Evolutionary conservation across 768 basidiomycete genomes (phyloP), one percentile per base, ranked within the genome.

Genomic region (Rhodosporidiobolus sp.): DNA sequence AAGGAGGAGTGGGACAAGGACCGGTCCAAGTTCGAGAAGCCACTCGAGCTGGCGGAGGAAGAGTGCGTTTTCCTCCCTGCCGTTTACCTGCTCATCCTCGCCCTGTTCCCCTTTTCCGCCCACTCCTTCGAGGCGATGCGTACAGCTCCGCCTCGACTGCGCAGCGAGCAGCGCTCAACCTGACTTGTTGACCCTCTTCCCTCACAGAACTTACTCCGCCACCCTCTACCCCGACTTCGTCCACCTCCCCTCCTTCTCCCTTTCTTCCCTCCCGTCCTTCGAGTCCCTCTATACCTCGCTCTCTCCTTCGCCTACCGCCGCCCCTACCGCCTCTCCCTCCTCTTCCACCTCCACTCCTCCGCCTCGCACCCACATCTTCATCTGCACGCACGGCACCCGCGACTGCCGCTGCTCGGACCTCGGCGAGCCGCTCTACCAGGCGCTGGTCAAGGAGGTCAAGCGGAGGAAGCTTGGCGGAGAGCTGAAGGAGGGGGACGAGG

Each of bases 361-460:
- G 1, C 35, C 49, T 2, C 28, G 45, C 26, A 67, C 76, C 1
- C 70, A 78, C 55, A 71, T 79, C 69, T 79, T 76, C 50, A 73
- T 79, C 16, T 79, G 79, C 67, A 80, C 80, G 5, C 80, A 80
- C 72, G 72, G 75, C 5, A 49, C 63, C 4, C 56, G 80, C 8
- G 80, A 80, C 63, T 80, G 80, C 60, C 71, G 77, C 11, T 80
- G 80, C 52, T 77, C 76, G 2, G 78, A 78, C 49, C 61, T 78
- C 26, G 80, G 80, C 4, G 74, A 62, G 43, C 71, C 70, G 26
- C 69, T 80, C 3, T 78, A 75, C 50, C 61, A 68, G 10, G 72
- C 77, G 10, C 63, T 80, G 19, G 57, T 73, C 3, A 26, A 26
- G 30, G 74, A 74, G 34, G 50, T 61, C 1, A 52, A 62, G 65